Evolutionary conservation across 2,329 filamentous ascomycete genomes (phyloP).

Genomic region (Colletotrichum salicis): DNA sequence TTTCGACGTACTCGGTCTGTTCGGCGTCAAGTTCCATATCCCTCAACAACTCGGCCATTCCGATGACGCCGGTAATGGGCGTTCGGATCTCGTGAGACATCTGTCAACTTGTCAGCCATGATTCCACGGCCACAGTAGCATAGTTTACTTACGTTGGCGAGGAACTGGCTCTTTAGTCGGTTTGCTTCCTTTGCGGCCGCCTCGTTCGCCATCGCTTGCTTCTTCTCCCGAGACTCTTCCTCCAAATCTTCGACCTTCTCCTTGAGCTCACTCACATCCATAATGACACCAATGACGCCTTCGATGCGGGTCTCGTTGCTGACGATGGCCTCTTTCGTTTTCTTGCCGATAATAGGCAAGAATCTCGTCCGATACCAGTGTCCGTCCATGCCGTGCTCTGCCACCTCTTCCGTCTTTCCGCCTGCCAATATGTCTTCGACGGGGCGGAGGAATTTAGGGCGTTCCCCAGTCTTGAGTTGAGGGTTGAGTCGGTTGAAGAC

Average conservation of each 20-base stretch:
- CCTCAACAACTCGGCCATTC: constrained; percentile 79
- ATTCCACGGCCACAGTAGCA: too few relatives aligned
- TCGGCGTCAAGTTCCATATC: constrained; percentile 76
- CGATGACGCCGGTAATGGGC: constrained; percentile 82
- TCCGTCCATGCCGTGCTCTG: constrained; percentile 69
- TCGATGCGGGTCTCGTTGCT: constrained; percentile 65
- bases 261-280: constrained; percentile 81
- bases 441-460: constrained; percentile 63
- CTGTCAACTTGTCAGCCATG: constrained; percentile 40
- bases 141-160: constrained; percentile 66
- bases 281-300: constrained; percentile 81
- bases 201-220: constrained; percentile 77
- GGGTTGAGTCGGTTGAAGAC: constrained; percentile 67
- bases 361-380: constrained; percentile 79
- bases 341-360: constrained; percentile 71
- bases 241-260: constrained; percentile 71
- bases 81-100: constrained; percentile 86
- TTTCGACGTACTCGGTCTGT: constrained; percentile 79
- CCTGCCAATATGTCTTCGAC: constrained; percentile 75
- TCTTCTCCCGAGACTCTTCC: constrained; percentile 75
- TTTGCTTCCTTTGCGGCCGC: constrained; percentile 83
- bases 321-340: constrained; percentile 60
- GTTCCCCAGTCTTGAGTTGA: constrained; percentile 54
- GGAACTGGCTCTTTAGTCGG: constrained; percentile 81
- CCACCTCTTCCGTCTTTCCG: constrained; percentile 66